These are phyloP conservation scores for Paecilomyces fulvus DNA, from an alignment of 2,329 filamentous ascomycete species.

Conservation along the genomic window DNA sequence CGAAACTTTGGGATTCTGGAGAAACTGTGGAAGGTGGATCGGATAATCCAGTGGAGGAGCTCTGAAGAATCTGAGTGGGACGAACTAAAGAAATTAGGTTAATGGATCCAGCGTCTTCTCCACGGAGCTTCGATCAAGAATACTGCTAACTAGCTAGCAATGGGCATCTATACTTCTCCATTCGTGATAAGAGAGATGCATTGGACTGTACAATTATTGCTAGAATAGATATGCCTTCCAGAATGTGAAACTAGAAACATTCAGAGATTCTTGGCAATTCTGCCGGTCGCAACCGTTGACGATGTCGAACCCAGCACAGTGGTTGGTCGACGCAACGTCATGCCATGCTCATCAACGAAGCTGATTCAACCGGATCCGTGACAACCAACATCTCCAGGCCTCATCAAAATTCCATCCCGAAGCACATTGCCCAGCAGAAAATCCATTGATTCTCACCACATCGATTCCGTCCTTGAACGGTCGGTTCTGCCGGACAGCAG, in stretches of 20 bases:
- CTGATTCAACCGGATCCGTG: not conserved
- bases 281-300: not conserved
- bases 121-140: not conserved
- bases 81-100: not conserved
- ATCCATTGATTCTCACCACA: not conserved
- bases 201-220: too few species aligned
- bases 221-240: too few species aligned
- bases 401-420: not conserved
- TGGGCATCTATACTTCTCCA: not conserved
- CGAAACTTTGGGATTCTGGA: not conserved
- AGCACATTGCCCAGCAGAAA: not conserved
- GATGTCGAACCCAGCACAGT: not conserved
- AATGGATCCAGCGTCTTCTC: not conserved
- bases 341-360: not conserved
- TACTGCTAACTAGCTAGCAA: not conserved
- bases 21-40: not conserved
- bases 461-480: not conserved
- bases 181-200: not conserved
- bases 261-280: not conserved
- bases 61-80: too few species aligned
- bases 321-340: not conserved
- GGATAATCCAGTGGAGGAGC: not conserved
- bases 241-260: not conserved
- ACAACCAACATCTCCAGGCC: not conserved
- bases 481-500: constrained; percentile 1